These are phyloP conservation scores for Pichia manshurica DNA, from an alignment of 805 yeast species.

Conservation along the genomic window DNA sequence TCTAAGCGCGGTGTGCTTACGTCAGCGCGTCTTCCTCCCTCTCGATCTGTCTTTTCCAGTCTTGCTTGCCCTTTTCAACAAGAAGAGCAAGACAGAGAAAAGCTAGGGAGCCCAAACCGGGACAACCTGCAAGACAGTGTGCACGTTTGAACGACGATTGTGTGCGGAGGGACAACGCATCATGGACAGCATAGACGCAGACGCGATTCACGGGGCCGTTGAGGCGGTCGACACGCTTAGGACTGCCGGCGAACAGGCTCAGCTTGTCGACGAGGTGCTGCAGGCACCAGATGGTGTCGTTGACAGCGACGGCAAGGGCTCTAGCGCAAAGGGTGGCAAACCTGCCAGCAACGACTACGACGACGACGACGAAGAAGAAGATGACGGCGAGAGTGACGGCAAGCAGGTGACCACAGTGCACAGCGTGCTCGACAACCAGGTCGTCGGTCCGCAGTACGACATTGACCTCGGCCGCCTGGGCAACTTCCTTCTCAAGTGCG, in stretches of 20 bases:
- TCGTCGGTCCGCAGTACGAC: background rate
- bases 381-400: background rate
- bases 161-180: too few species aligned
- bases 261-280: constrained; percentile 1
- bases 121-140: too few species aligned
- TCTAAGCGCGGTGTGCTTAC: too few species aligned
- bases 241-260: constrained; percentile 1
- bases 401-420: background rate
- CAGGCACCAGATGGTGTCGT: background rate
- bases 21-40: too few species aligned
- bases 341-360: too few species aligned
- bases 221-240: background rate
- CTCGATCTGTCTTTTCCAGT: too few species aligned
- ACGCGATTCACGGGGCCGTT: constrained; percentile 2
- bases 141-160: too few species aligned
- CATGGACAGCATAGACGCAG: background rate
- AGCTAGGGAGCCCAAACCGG: too few species aligned
- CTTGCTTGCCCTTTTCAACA: too few species aligned
- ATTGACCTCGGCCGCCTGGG: constrained; percentile 3
- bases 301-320: background rate
- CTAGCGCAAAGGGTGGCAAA: too few species aligned
- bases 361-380: background rate
- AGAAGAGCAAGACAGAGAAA: too few species aligned
- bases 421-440: background rate
- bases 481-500: constrained; percentile 38